phyloP scores from a whole-genome alignment of 352 stramenopile genomes.

The Phytophthora colocasiae region DNA sequence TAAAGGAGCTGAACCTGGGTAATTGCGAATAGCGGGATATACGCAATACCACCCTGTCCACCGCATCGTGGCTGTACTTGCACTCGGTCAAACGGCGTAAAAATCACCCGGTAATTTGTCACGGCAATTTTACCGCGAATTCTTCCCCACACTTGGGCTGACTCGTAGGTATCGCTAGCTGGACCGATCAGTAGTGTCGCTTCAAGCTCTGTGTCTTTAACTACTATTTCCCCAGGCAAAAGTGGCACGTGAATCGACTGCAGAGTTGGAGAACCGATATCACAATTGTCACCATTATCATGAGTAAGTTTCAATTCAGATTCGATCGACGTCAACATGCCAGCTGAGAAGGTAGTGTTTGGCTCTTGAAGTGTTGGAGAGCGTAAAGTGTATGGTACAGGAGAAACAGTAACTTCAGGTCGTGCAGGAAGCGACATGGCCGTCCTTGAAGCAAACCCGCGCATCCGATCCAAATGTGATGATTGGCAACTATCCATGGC shows the following conservation, averaged over 20 bases:
- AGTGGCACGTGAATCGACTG: conserved; percentile 40
- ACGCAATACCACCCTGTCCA: conserved; percentile 54
- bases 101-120: conserved; percentile 85
- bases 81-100: conserved; percentile 66
- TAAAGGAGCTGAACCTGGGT: conserved; percentile 66
- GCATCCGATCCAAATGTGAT: conserved; percentile 50
- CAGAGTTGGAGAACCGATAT: conserved; percentile 17
- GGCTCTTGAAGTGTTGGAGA: conserved; percentile 28
- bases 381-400: conserved; percentile 30
- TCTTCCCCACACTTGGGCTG: conserved; percentile 66
- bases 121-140: conserved; percentile 67
- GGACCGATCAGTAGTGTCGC: conserved; percentile 71
- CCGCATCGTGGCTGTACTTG: conserved; percentile 45
- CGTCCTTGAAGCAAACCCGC: conserved; percentile 33
- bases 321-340: conserved; percentile 28
- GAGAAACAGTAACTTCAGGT: conserved; percentile 30
- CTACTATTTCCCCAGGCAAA: conserved; percentile 49
- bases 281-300: conserved; percentile 22
- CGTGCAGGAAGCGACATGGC: conserved; percentile 31
- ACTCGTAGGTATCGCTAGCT: conserved; percentile 63
- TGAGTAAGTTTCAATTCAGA: conserved; percentile 29
- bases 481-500: conserved; percentile 62
- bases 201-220: conserved; percentile 54
- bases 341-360: conserved; percentile 30
- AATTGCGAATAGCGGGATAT: conserved; percentile 83